Percentiles rank a stretch among this genome's conserved stretches.
These are phyloP conservation scores for Cardamine resedifolia DNA, from an alignment of 345 rosid species.

Conservation along the genomic window DNA sequence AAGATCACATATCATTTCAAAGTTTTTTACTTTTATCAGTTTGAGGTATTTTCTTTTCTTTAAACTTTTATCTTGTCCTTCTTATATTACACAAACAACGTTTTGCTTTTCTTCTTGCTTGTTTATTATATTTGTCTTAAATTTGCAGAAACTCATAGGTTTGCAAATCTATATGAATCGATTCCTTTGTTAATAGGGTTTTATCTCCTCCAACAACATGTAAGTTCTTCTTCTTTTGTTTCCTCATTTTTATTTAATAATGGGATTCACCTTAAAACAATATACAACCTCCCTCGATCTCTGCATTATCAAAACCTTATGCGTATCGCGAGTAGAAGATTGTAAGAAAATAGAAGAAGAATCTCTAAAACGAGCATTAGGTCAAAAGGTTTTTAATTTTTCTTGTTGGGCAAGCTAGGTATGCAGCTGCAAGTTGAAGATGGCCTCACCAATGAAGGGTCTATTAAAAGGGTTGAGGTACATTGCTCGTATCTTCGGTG, in stretches of 20 bases:
- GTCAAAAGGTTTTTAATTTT: neutral
- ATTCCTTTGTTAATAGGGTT: constrained; percentile 21
- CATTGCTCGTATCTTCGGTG: constrained; percentile 80
- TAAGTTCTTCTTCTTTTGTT: constrained; percentile 10
- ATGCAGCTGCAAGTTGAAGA: constrained; percentile 23
- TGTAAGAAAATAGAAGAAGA: neutral
- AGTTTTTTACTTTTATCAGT: no score
- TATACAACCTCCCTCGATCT: neutral
- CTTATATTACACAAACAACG: neutral
- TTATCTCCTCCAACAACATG: constrained; percentile 25
- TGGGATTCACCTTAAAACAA: constrained; percentile 3
- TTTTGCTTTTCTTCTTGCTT: neutral
- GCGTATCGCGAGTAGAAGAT: neutral
- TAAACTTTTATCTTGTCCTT: neutral
- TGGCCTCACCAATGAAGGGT: constrained; percentile 55
- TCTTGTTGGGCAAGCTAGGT: constrained; percentile 31
- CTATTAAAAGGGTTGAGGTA: constrained; percentile 71
- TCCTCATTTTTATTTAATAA: neutral
- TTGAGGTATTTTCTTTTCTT: neutral
- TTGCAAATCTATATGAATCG: constrained; percentile 16
- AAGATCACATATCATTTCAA: neutral
- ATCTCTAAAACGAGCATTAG: neutral
- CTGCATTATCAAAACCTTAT: neutral
- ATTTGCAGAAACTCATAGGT: constrained; percentile 19
- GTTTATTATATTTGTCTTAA: neutral